These are phyloP conservation scores for Lentinus brumalis DNA, from an alignment of 768 basidiomycete genomes.

Conservation along the genomic window DNA sequence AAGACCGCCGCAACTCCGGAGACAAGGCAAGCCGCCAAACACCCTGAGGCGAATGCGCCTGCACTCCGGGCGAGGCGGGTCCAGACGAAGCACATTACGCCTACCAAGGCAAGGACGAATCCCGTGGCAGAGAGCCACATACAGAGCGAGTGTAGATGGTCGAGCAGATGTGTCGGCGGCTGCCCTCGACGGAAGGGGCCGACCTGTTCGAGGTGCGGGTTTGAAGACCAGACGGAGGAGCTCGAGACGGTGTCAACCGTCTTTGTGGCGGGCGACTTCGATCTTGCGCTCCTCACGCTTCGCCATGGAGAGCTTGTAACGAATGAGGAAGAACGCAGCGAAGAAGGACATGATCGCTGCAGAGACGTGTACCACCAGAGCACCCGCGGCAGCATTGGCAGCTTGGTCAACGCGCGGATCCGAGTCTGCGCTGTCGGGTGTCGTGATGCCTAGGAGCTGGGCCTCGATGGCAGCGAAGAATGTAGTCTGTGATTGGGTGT, in stretches of 20 bases:
- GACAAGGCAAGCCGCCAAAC: conserved; percentile 39
- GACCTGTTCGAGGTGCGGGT: conserved; percentile 54
- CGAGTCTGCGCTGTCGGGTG: conserved; percentile 25
- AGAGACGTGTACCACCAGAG: conserved; percentile 53
- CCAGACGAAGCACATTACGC: conserved; percentile 56
- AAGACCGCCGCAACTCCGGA: conserved; percentile 15
- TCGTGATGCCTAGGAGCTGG: conserved; percentile 49
- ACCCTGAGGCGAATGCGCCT: conserved; percentile 43
- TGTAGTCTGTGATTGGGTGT: conserved; percentile 46
- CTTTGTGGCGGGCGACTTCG: conserved; percentile 28
- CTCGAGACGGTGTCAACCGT: not conserved
- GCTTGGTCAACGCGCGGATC: conserved; percentile 3
- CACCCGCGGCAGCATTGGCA: conserved; percentile 49
- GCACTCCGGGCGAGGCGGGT: conserved; percentile 45
- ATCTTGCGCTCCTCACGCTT: conserved; percentile 45
- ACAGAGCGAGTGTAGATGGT: conserved; percentile 51
- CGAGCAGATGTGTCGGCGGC: conserved; percentile 48
- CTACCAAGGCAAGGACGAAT: conserved; percentile 51
- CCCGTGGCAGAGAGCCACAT: conserved; percentile 48
- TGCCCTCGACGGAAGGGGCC: conserved; percentile 43
- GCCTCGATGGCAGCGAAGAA: conserved; percentile 64
- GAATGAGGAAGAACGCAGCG: conserved; percentile 55
- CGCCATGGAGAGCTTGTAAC: conserved; percentile 56
- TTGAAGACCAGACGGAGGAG: conserved; percentile 33
- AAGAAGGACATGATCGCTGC: conserved; percentile 54